Base-by-base conservation (phyloP, 257 asterid species). In the Phtheirospermum japonicum region DNA sequence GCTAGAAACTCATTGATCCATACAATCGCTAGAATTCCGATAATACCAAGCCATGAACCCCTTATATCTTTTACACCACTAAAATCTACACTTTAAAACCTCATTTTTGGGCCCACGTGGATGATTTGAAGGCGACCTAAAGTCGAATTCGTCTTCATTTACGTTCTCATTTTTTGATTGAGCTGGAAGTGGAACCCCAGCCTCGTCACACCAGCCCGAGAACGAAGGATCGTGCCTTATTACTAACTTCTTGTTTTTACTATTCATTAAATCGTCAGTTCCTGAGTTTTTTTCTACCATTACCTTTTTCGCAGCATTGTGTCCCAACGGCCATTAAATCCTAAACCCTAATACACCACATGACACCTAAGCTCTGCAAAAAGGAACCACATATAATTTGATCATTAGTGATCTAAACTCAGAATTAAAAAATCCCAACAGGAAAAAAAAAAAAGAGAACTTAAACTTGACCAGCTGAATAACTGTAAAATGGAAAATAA, bases 191-290 rank as follows among this genome's bases (percentile, higher is more conserved):
- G 60, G 74, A 64, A 67, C 30, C 60, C 82, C 88, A 69, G 80
- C 76, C 69, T 81, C 92, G 68, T 82, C 87, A 71, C 45, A 71
- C 95, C 95, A 85, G 40, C 92, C 89, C n/a, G 88, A 82, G 82
- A 83, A 83, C 2, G 88, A 85, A 61, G 86, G 81, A 42, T 81
- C 89, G 72, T 89, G 78, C 28, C 73, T 69, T 55, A 85, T 63
- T 59, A 74, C 76, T 7, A 50, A 42, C 20, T 64, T 65, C 58
- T 54, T 66, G 37, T 46, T 72, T 46, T 69, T 67, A 37, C 59
- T 23, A 48, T 17, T 58, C 17, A 18, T 56, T 50, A 66, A 51
- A 34, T 67, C 65, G 16, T 72, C 75, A 51, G 48, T 71, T 69
- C 63, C 79, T 28, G 64, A 66, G 68, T 70, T 69, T 75, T 69